A percentile compares a stretch with the other conserved stretches of the same genome.
Conservation (phyloP, 2,329 filamentous ascomycete species). For the Venturia asperata region DNA sequence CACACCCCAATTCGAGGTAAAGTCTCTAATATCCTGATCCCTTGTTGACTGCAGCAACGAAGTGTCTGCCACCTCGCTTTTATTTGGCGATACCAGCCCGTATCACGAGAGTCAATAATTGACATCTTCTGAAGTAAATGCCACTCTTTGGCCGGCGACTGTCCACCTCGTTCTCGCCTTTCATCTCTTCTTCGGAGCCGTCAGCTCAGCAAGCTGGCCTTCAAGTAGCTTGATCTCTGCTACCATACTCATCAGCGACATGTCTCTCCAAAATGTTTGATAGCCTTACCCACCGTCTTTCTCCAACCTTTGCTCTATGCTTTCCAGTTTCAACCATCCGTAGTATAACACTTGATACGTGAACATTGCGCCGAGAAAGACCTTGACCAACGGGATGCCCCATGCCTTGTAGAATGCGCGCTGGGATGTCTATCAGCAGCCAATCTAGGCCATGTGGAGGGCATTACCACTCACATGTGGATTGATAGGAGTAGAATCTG, state of each 20-base stretch:
- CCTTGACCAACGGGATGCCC: slow-evolving; percentile 64
- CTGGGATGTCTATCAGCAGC: slow-evolving; percentile 32
- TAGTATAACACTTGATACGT: slow-evolving; percentile 74
- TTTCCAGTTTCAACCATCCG: slow-evolving; percentile 66
- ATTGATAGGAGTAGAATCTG: slow-evolving; percentile 8
- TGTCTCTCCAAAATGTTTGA: not conserved
- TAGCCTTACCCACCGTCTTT: slow-evolving; percentile 43
- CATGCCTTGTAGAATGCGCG: slow-evolving; percentile 68
- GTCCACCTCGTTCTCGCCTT: not conserved
- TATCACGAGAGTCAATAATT: too few relatives aligned
- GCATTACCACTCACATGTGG: slow-evolving; percentile 15
- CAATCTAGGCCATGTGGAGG: not conserved
- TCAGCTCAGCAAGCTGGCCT: slow-evolving; percentile 15
- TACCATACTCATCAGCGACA: slow-evolving; percentile 17
- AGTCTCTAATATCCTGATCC: too few relatives aligned
- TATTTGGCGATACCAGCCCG: too few relatives aligned
- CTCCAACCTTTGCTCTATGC: slow-evolving; percentile 57
- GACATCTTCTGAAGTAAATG: not conserved
- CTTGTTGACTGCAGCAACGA: too few relatives aligned
- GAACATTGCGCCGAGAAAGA: slow-evolving; percentile 65
- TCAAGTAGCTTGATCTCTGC: slow-evolving; percentile 16
- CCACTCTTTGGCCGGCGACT: not conserved
- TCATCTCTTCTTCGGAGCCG: slow-evolving; percentile 12
- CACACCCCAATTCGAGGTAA: too few relatives aligned
- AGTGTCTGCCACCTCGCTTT: too few relatives aligned